phyloP scores from a whole-genome alignment of 495 filamentous ascomycete genomes.

The Cudoniella acicularis region DNA sequence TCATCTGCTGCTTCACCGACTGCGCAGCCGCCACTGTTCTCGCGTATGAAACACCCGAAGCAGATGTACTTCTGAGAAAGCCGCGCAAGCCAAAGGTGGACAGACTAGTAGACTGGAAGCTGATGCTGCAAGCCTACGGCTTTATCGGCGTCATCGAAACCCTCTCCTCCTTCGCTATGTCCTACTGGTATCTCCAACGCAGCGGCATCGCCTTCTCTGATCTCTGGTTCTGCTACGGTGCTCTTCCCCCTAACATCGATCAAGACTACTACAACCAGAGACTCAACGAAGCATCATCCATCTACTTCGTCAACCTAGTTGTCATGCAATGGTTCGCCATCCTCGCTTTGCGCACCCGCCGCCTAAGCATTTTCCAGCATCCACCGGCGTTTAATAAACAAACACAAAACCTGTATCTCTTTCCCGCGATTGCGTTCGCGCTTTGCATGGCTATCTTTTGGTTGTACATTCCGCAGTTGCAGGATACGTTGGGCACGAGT shows the following conservation, averaged over 20 bases:
- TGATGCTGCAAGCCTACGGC: constrained; percentile 60
- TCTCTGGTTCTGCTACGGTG: constrained; percentile 59
- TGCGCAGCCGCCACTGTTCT: constrained; percentile 61
- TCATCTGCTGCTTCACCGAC: constrained; percentile 68
- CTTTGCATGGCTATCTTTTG: constrained; percentile 61
- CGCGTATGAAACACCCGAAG: constrained; percentile 69
- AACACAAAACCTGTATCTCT: constrained; percentile 58
- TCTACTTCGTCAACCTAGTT: constrained; percentile 73
- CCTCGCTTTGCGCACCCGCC: constrained; percentile 57
- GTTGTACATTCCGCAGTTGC: constrained; percentile 57
- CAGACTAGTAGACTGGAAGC: constrained; percentile 60
- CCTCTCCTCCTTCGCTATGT: constrained; percentile 57
- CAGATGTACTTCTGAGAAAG: constrained; percentile 57
- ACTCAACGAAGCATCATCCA: constrained; percentile 56
- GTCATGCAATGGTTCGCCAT: constrained; percentile 73
- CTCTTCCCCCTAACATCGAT: constrained; percentile 39
- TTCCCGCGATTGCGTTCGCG: constrained; percentile 61
- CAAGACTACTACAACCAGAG: constrained; percentile 41
- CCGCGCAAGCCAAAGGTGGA: constrained; percentile 59
- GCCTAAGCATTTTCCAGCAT: constrained; percentile 64
- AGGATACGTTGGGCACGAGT: constrained; percentile 48
- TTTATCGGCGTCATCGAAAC: constrained; percentile 61
- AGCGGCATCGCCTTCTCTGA: constrained; percentile 53
- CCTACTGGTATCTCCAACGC: constrained; percentile 60
- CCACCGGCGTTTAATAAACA: constrained; percentile 54